phyloP scores from a whole-genome alignment of 2,329 filamentous ascomycete species.

The Neospermospora avenae region DNA sequence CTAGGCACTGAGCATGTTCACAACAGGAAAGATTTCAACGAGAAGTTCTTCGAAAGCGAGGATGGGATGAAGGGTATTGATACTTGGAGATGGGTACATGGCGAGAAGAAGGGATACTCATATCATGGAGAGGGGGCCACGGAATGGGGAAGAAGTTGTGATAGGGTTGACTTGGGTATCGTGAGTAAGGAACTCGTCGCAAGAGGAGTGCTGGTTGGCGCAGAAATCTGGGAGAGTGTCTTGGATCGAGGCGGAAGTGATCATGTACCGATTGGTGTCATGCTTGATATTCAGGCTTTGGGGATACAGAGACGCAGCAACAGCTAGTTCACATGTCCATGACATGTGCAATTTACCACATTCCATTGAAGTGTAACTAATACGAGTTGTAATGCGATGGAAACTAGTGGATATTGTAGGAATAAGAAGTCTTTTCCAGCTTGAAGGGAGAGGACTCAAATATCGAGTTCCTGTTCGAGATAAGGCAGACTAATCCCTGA shows the following conservation, averaged over 20 bases:
- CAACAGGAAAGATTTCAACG: conserved; percentile 50
- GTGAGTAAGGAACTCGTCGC: conserved; percentile 38
- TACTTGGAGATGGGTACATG: conserved; percentile 45
- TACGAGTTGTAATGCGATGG: too few species aligned
- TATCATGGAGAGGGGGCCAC: conserved; percentile 43
- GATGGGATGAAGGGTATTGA: conserved; percentile 41
- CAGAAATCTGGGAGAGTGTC: conserved; percentile 38
- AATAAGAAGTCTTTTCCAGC: too few species aligned
- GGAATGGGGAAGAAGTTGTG: conserved; percentile 48
- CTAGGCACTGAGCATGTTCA: conserved; percentile 45
- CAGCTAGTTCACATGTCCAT: too few species aligned
- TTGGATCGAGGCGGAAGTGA: conserved; percentile 50
- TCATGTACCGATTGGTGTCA: conserved; percentile 50
- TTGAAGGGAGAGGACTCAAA: too few species aligned
- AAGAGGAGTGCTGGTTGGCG: conserved; percentile 23
- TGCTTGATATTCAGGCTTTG: conserved; percentile 19
- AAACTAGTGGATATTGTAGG: too few species aligned
- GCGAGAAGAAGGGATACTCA: conserved; percentile 43
- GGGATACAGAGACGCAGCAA: too few species aligned
- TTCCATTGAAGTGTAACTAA: too few species aligned
- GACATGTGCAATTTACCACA: too few species aligned
- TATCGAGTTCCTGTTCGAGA: too few species aligned
- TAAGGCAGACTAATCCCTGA: too few species aligned
- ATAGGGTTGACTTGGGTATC: conserved; percentile 51
- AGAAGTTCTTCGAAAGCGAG: conserved; percentile 38